phyloP scores from a whole-genome alignment of 306 rosid species.

The Prunus fruticosa region DNA sequence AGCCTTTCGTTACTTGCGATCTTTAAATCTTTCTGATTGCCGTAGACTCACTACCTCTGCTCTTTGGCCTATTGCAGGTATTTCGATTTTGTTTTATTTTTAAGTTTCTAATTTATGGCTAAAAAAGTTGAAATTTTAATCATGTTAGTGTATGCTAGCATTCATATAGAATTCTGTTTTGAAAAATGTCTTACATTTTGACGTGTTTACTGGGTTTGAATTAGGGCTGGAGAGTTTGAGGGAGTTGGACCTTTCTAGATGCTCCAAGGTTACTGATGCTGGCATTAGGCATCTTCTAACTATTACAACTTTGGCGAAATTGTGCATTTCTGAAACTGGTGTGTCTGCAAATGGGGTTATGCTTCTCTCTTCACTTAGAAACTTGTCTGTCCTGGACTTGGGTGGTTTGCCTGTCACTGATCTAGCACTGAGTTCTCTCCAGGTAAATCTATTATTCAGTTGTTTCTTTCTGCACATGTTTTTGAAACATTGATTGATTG shows the following conservation, averaged over 20 bases:
- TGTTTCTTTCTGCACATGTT: not conserved
- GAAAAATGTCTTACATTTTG: not conserved
- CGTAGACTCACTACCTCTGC: conserved; percentile 60
- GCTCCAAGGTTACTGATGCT: conserved; percentile 70
- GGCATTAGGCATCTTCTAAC: conserved; percentile 65
- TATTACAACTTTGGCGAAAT: conserved; percentile 54
- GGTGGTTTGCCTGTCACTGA: conserved; percentile 93
- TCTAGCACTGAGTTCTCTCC: conserved; percentile 49
- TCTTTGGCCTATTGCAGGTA: conserved; percentile 81
- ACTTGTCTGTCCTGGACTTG: conserved; percentile 66
- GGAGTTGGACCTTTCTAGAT: conserved; percentile 78
- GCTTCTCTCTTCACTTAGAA: conserved; percentile 60
- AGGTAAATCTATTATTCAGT: conserved; percentile 34
- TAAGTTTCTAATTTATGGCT: not conserved
- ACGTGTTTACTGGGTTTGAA: not conserved
- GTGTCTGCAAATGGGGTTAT: conserved; percentile 59
- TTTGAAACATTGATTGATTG: not conserved
- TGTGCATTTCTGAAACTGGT: conserved; percentile 65
- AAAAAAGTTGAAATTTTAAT: not conserved
- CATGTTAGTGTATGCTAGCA: not conserved
- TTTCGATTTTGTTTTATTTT: not conserved
- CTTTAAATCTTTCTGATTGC: conserved; percentile 61
- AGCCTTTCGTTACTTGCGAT: conserved; percentile 56
- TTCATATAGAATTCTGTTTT: not conserved
- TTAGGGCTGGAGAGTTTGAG: conserved; percentile 59